Evolutionary conservation across 179 eudicot species (phyloP).

Genomic region (Patellifolia procumbens): DNA sequence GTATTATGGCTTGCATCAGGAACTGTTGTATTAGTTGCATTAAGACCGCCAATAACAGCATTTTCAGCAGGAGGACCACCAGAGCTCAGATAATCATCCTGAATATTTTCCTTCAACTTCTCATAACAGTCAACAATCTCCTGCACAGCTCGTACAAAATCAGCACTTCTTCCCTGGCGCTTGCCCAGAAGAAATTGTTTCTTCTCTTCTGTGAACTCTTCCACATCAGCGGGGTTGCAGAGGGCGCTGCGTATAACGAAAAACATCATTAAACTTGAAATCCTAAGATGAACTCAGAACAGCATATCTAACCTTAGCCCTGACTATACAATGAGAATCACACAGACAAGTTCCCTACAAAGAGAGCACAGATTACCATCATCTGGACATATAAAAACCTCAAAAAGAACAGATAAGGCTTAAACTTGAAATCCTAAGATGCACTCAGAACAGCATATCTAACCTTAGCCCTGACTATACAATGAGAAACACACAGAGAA

Average conservation of each 20-base stretch:
- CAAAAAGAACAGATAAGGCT: background rate
- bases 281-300: background rate
- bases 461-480: background rate
- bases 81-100: constrained; percentile 33
- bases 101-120: constrained; percentile 54
- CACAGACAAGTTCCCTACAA: background rate
- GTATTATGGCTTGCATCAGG: constrained; percentile 33
- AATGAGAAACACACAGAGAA: background rate
- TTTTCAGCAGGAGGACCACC: constrained; percentile 42
- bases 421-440: constrained; percentile 10
- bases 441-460: background rate
- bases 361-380: background rate
- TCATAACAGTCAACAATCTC: constrained; percentile 83
- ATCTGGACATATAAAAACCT: background rate
- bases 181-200: constrained; percentile 64
- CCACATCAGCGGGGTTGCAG: constrained; percentile 94
- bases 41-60: constrained; percentile 30
- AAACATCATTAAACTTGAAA: constrained; percentile 26
- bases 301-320: background rate
- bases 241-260: constrained; percentile 64
- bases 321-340: background rate
- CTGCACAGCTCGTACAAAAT: constrained; percentile 87
- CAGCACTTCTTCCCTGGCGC: constrained; percentile 86
- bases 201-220: constrained; percentile 88
- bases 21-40: constrained; percentile 36